These are phyloP conservation scores for Hippophae rhamnoides DNA, from an alignment of 306 rosid species.

Conservation along the genomic window DNA sequence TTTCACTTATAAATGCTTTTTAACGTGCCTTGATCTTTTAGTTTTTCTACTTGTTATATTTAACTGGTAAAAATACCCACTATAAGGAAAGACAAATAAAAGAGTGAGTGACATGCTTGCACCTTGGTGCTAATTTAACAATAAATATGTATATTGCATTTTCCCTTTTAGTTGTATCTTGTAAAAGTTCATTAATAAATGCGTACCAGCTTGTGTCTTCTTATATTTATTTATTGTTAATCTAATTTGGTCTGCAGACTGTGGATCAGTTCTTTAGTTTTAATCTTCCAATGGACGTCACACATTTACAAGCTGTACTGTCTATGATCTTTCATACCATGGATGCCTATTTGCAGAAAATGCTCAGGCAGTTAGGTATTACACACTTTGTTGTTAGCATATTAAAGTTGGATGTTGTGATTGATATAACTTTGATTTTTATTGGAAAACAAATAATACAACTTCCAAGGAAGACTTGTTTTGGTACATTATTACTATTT, in stretches of 20 bases:
- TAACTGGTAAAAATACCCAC: not conserved
- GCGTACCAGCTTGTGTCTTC: too few species aligned
- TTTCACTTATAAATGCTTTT: constrained; percentile 9
- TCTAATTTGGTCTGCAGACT: constrained; percentile 29
- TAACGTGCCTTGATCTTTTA: not conserved
- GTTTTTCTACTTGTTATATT: not conserved
- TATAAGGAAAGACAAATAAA: too few species aligned
- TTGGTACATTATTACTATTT: too few species aligned
- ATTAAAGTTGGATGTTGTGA: not conserved
- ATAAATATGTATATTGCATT: too few species aligned
- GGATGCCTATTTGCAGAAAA: constrained; percentile 39
- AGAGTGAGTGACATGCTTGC: too few species aligned
- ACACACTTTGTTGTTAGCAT: not conserved
- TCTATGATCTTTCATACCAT: constrained; percentile 41
- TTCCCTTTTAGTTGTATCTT: too few species aligned
- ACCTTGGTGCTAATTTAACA: not conserved
- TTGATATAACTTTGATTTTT: not conserved
- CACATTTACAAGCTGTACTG: constrained; percentile 51
- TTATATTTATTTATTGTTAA: too few species aligned
- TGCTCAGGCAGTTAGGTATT: constrained; percentile 43
- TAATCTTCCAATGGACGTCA: constrained; percentile 44
- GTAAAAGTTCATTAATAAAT: too few species aligned
- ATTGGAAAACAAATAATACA: not conserved
- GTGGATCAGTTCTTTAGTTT: constrained; percentile 51
- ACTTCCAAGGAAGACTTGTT: too few species aligned